Conservation (phyloP, 2,329 filamentous ascomycete species). For the Leptographium flavum region DNA sequence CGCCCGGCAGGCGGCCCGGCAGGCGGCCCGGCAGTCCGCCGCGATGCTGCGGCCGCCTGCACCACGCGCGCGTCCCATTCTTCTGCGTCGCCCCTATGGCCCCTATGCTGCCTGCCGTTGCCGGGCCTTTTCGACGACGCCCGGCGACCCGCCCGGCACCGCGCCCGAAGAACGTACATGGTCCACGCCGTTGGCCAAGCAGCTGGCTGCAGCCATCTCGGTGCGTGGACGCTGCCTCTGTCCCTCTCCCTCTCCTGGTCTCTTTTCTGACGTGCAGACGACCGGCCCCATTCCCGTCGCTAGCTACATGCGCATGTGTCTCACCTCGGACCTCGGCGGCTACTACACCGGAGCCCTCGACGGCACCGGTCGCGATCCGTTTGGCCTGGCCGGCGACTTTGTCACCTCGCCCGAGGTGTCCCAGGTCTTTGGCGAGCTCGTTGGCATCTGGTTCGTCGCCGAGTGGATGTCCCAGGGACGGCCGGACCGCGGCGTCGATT, state of each 20-base stretch:
- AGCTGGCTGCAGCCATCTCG: constrained; percentile 72
- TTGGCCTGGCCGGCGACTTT: constrained; percentile 88
- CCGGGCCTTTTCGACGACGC: constrained; percentile 13
- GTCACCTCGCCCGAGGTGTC: constrained; percentile 96
- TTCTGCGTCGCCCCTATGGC: too few relatives aligned
- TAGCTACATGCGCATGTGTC: constrained; percentile 95
- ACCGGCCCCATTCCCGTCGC: constrained; percentile 88
- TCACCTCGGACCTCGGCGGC: constrained; percentile 78
- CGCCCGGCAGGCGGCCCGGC: too few relatives aligned
- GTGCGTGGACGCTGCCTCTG: constrained; percentile 29
- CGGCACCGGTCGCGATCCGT: constrained; percentile 58
- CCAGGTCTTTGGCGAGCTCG: constrained; percentile 86
- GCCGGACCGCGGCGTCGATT: constrained; percentile 58
- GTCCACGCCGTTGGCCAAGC: constrained; percentile 86
- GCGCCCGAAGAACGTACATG: constrained; percentile 44
- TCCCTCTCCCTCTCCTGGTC: not conserved
- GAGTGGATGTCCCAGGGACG: constrained; percentile 92
- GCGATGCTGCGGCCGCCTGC: too few relatives aligned
- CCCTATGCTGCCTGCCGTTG: not conserved
- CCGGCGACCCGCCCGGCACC: constrained; percentile 12
- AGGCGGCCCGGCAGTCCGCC: too few relatives aligned
- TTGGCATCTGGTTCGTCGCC: constrained; percentile 88
- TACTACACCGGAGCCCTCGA: constrained; percentile 76
- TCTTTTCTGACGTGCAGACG: constrained; percentile 22
- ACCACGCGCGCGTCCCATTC: too few relatives aligned